These are phyloP conservation scores for Tuber umbilicatum DNA, from an alignment of 495 filamentous ascomycete species.

Conservation along the genomic window DNA sequence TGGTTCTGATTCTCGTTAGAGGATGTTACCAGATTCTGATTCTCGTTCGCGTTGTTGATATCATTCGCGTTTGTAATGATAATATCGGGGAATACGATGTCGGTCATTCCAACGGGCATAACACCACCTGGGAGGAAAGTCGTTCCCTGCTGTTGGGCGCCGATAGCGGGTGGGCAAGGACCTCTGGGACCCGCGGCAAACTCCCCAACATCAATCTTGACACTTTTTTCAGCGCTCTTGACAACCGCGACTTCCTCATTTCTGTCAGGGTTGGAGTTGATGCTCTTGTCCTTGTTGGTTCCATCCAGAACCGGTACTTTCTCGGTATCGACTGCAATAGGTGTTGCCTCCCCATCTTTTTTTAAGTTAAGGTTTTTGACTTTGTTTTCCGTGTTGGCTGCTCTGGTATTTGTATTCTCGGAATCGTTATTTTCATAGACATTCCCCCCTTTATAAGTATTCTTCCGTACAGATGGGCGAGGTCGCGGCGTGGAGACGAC, in stretches of 20 bases:
- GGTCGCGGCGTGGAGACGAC: slow-evolving; percentile 16
- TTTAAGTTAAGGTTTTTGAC: slow-evolving; percentile 17
- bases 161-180: slow-evolving; percentile 9
- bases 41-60: slow-evolving; percentile 43
- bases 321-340: neutral
- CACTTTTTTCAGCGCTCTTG: slow-evolving; percentile 37
- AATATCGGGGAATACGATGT: slow-evolving; percentile 42
- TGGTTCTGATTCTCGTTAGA: slow-evolving; percentile 40
- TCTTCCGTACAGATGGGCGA: slow-evolving; percentile 12
- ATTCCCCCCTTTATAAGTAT: slow-evolving; percentile 34
- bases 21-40: slow-evolving; percentile 38
- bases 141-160: slow-evolving; percentile 30
- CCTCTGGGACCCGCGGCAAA: slow-evolving; percentile 22
- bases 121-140: slow-evolving; percentile 40
- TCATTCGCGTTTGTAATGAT: slow-evolving; percentile 42
- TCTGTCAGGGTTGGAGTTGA: slow-evolving; percentile 37
- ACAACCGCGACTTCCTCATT: slow-evolving; percentile 38
- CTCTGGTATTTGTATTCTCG: slow-evolving; percentile 21
- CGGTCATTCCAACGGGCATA: slow-evolving; percentile 41
- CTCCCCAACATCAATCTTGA: slow-evolving; percentile 42
- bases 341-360: neutral
- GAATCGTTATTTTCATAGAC: slow-evolving; percentile 28
- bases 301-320: neutral
- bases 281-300: neutral
- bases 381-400: slow-evolving; percentile 24